Percentiles rank a stretch among this genome's conserved stretches.
Conservation (phyloP, 2,329 filamentous ascomycete genomes). For the Byssothecium circinans region DNA sequence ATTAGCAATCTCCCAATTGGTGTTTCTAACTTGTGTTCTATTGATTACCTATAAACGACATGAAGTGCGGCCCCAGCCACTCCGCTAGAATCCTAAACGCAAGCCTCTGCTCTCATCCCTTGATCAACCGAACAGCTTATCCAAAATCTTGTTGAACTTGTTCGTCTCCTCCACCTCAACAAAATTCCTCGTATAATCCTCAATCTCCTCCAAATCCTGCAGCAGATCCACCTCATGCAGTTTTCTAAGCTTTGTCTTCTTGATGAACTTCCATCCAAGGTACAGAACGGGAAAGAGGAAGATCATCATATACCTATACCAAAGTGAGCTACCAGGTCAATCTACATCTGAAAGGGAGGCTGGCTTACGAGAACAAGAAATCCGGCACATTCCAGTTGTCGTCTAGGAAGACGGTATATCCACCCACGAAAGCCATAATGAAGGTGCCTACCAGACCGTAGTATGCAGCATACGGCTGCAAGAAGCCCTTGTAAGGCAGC, state of each 20-base stretch:
- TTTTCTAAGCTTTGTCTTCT: conserved; percentile 61
- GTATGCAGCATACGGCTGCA: conserved; percentile 73
- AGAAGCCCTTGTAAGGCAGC: conserved; percentile 69
- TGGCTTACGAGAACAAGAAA: conserved; percentile 69
- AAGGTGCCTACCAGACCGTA: conserved; percentile 65
- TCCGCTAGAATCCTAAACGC: too few relatives aligned
- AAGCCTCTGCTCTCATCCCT: background rate
- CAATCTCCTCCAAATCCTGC: conserved; percentile 65
- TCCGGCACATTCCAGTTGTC: conserved; percentile 67
- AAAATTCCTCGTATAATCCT: conserved; percentile 67
- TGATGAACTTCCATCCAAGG: conserved; percentile 70
- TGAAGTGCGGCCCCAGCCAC: too few relatives aligned
- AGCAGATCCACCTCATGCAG: conserved; percentile 64
- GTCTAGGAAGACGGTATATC: conserved; percentile 75
- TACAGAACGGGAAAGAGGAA: conserved; percentile 70
- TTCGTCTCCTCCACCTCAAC: conserved; percentile 56
- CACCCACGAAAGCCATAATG: conserved; percentile 73
- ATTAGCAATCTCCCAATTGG: too few relatives aligned
- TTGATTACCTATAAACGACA: too few relatives aligned
- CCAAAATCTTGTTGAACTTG: conserved; percentile 45
- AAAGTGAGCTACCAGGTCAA: conserved; percentile 8
- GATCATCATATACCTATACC: conserved; percentile 66
- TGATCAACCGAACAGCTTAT: conserved; percentile 47
- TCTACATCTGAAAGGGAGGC: background rate
- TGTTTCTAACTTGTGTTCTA: too few relatives aligned